A percentile compares a stretch with the other conserved stretches of the same genome.
Conservation (phyloP, 345 rosid genomes). For the Geranium rotundifolium region DNA sequence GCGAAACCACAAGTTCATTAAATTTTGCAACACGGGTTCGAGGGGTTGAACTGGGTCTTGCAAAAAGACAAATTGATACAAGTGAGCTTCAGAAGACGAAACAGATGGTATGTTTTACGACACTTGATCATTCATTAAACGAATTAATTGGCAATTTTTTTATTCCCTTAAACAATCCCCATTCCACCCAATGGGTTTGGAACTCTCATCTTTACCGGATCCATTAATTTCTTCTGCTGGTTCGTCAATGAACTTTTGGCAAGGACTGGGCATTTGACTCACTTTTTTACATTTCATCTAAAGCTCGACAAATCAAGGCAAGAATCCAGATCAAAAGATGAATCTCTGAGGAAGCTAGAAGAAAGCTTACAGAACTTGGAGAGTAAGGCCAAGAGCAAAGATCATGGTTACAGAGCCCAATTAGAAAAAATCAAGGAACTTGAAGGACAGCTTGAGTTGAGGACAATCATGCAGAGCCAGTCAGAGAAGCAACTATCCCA, state of each 20-base stretch:
- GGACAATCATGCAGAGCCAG: slow-evolving; percentile 33
- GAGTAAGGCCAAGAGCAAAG: slow-evolving; percentile 56
- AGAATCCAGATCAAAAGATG: slow-evolving; percentile 70
- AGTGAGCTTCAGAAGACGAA: slow-evolving; percentile 74
- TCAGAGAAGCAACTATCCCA: slow-evolving; percentile 49
- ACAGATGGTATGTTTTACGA: slow-evolving; percentile 41
- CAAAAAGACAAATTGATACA: slow-evolving; percentile 67
- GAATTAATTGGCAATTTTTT: too few species aligned
- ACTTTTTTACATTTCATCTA: slow-evolving; percentile 3
- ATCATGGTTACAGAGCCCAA: slow-evolving; percentile 40
- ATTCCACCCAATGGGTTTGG: too few species aligned
- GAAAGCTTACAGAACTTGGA: slow-evolving; percentile 65
- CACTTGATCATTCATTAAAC: neutral
- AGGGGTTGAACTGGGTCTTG: slow-evolving; percentile 81
- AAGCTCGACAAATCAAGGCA: slow-evolving; percentile 83
- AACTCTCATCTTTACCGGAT: too few species aligned
- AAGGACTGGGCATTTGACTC: neutral
- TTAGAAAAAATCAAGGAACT: slow-evolving; percentile 80
- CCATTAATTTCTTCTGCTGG: neutral
- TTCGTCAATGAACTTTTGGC: neutral
- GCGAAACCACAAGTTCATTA: slow-evolving; percentile 80
- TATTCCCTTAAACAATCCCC: too few species aligned
- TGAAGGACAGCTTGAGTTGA: slow-evolving; percentile 59
- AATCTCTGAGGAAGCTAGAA: slow-evolving; percentile 61
- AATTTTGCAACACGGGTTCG: slow-evolving; percentile 89